phyloP scores from a whole-genome alignment of 306 rosid genomes.

The Cicer judaicum region DNA sequence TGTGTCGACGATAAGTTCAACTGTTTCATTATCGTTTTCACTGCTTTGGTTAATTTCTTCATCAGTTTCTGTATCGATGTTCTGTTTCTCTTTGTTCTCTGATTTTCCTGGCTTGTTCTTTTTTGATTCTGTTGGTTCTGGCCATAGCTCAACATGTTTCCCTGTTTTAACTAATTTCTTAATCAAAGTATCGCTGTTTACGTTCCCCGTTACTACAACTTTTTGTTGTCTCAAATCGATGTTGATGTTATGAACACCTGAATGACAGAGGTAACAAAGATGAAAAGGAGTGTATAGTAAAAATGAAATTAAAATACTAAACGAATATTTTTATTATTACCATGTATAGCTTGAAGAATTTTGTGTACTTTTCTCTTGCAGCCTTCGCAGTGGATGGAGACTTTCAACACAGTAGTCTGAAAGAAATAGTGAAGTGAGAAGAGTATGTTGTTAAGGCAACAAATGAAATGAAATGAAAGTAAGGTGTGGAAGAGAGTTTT shows the following conservation, averaged over 20 bases:
- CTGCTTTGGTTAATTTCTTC: constrained; percentile 47
- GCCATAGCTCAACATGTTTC: constrained; percentile 86
- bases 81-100: constrained; percentile 51
- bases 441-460: background rate
- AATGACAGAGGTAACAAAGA: background rate
- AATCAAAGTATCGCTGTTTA: constrained; percentile 58
- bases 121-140: constrained; percentile 49
- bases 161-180: constrained; percentile 58
- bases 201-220: constrained; percentile 65
- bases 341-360: constrained; percentile 62
- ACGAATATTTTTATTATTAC: constrained; percentile 41
- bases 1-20: constrained; percentile 38
- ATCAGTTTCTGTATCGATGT: constrained; percentile 45
- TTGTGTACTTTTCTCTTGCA: constrained; percentile 74
- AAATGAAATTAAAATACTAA: background rate
- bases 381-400: constrained; percentile 80
- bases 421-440: constrained; percentile 6
- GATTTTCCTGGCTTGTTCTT: constrained; percentile 52
- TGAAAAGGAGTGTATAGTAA: background rate
- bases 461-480: background rate
- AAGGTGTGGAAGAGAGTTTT: constrained; percentile 23
- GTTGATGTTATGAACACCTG: constrained; percentile 67
- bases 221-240: constrained; percentile 75
- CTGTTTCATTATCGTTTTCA: constrained; percentile 50
- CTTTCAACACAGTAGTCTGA: constrained; percentile 69